A percentile compares a stretch with the other conserved stretches of the same genome.
Evolutionary conservation across 257 asterid genomes (phyloP).

Genomic region (Fraxinus anomala): DNA sequence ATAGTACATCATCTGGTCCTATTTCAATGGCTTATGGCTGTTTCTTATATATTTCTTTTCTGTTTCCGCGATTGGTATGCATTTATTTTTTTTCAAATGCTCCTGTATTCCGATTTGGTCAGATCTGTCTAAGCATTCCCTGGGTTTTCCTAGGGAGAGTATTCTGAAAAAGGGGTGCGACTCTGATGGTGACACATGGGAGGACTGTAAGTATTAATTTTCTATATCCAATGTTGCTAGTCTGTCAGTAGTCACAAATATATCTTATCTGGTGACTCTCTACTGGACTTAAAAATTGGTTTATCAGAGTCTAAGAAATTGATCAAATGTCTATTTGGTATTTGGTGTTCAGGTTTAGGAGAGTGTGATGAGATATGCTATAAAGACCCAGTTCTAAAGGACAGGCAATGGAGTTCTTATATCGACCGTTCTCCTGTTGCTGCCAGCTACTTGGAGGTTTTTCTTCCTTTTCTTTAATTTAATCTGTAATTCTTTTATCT

Average conservation of each 20-base stretch:
- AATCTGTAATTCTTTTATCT: not conserved
- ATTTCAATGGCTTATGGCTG: not conserved
- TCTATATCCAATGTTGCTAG: conserved; percentile 4
- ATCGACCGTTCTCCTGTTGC: conserved; percentile 97
- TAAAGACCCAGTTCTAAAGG: conserved; percentile 90
- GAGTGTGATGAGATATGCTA: conserved; percentile 90
- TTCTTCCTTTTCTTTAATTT: not conserved
- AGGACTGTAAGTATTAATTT: conserved; percentile 46
- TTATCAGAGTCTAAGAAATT: not conserved
- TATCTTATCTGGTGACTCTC: not conserved
- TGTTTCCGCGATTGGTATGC: conserved; percentile 8
- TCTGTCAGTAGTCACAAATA: not conserved
- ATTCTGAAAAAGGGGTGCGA: conserved; percentile 55
- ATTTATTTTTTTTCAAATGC: not conserved
- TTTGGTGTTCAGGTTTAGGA: conserved; percentile 56
- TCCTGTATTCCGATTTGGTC: not conserved
- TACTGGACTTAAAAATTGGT: not conserved
- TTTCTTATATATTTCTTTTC: not conserved
- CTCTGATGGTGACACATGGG: conserved; percentile 34
- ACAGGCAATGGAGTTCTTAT: conserved; percentile 86
- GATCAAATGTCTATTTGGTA: conserved; percentile 1
- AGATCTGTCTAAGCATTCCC: not conserved
- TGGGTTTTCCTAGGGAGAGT: conserved; percentile 40
- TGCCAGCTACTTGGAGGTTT: conserved; percentile 67
- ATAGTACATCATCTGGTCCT: not conserved